phyloP scores from a whole-genome alignment of 192 early-diverging fungal genomes.

The Coemansia sp. region DNA sequence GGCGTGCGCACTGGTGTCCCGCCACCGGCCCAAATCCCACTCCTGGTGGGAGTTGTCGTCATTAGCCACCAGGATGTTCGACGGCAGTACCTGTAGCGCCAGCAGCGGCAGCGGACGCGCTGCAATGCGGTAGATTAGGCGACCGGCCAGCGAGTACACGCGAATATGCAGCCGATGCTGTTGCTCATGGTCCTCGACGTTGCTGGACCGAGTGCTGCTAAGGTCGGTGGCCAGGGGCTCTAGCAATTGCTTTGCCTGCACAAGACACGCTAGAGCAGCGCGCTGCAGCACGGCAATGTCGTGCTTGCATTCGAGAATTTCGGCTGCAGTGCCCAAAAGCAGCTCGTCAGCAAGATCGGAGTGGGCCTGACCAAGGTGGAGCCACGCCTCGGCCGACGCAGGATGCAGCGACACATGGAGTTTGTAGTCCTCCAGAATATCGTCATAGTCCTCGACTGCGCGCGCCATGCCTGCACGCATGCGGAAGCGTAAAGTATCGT shows the following conservation, averaged over 20 bases:
- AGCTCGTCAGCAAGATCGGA: conserved; percentile 43
- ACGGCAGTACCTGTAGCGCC: conserved; percentile 32
- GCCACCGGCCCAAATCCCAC: conserved; percentile 40
- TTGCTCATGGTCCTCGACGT: neutral
- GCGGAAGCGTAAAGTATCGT: conserved; percentile 32
- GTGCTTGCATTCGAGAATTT: conserved; percentile 18
- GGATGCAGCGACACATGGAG: conserved; percentile 36
- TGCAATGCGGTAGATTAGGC: conserved; percentile 30
- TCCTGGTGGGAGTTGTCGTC: conserved; percentile 17
- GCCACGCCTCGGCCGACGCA: conserved; percentile 28
- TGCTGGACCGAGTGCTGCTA: neutral
- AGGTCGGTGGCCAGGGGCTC: neutral
- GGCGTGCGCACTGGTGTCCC: neutral
- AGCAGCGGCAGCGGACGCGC: conserved; percentile 28
- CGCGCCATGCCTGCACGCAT: conserved; percentile 42
- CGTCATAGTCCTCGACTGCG: conserved; percentile 41
- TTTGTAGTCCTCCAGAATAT: conserved; percentile 46
- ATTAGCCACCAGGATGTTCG: conserved; percentile 27
- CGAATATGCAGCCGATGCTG: conserved; percentile 10
- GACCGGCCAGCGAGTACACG: conserved; percentile 17
- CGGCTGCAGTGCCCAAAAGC: conserved; percentile 38
- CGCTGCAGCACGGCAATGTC: conserved; percentile 42
- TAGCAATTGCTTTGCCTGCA: conserved; percentile 31
- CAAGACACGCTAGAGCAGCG: conserved; percentile 27
- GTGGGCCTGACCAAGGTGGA: conserved; percentile 32